Evolutionary conservation across 176 grass and related monocot species (phyloP).

Genomic region (Bothriochloa decipiens): DNA sequence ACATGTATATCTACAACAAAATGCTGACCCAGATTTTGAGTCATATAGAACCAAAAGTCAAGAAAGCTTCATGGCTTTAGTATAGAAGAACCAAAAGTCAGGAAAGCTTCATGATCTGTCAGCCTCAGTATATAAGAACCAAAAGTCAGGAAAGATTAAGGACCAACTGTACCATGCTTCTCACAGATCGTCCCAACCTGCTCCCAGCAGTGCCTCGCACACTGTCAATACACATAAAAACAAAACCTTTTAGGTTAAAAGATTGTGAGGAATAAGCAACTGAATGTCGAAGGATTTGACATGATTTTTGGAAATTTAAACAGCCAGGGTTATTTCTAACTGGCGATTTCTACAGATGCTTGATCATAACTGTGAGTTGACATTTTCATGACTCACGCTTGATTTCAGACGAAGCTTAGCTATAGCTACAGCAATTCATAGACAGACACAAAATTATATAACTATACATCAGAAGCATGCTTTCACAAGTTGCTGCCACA

Average conservation of each 20-base stretch:
- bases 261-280: neutral
- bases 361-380: neutral
- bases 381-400: neutral
- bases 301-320: neutral
- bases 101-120: slow-evolving; percentile 21
- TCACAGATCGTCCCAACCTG: neutral
- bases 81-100: slow-evolving; percentile 23
- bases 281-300: neutral
- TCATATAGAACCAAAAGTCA: neutral
- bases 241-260: neutral
- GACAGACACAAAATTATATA: neutral
- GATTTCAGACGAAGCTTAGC: neutral
- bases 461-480: neutral
- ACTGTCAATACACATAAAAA: slow-evolving; percentile 28
- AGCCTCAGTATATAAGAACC: neutral
- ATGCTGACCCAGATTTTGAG: slow-evolving; percentile 28
- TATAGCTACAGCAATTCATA: neutral
- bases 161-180: neutral
- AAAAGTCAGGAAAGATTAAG: slow-evolving; percentile 2
- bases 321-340: neutral
- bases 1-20: slow-evolving; percentile 41
- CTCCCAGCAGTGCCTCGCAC: neutral
- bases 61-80: slow-evolving; percentile 18
- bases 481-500: slow-evolving; percentile 13
- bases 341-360: neutral